phyloP scores from a whole-genome alignment of 352 stramenopile genomes.

The Labyrinthula sp. region DNA sequence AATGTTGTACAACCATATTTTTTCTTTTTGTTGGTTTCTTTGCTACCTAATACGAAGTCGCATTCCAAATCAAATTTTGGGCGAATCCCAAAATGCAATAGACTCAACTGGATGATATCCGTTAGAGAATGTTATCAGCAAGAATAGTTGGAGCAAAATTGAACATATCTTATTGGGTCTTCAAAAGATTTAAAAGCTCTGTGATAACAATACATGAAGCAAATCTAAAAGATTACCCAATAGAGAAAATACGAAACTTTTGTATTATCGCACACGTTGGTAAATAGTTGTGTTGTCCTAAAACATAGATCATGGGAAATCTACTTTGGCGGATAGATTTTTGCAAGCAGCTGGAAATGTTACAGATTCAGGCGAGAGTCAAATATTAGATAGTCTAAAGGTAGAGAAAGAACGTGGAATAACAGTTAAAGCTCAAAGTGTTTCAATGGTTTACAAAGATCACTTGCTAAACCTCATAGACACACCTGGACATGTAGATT shows the following conservation, averaged over 20 bases:
- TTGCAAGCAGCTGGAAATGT: slow-evolving; percentile 54
- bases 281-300: no score
- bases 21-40: no score
- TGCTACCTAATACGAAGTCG: no score
- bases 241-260: slow-evolving; percentile 56
- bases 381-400: slow-evolving; percentile 68
- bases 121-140: no score
- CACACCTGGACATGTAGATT: slow-evolving; percentile 89
- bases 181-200: no score
- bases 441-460: slow-evolving; percentile 73
- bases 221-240: slow-evolving; percentile 43
- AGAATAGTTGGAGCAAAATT: no score
- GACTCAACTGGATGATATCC: no score
- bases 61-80: no score
- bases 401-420: slow-evolving; percentile 92
- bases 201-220: no score
- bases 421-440: slow-evolving; percentile 91
- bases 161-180: no score
- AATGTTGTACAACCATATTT: slow-evolving; percentile 73
- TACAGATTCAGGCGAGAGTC: slow-evolving; percentile 14
- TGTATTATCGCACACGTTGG: slow-evolving; percentile 71
- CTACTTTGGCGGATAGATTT: slow-evolving; percentile 60
- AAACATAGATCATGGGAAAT: slow-evolving; percentile 67
- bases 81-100: no score
- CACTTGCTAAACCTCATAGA: slow-evolving; percentile 88